Base-by-base conservation (phyloP, 768 basidiomycete genomes). In the Agaricus subrufescens region DNA sequence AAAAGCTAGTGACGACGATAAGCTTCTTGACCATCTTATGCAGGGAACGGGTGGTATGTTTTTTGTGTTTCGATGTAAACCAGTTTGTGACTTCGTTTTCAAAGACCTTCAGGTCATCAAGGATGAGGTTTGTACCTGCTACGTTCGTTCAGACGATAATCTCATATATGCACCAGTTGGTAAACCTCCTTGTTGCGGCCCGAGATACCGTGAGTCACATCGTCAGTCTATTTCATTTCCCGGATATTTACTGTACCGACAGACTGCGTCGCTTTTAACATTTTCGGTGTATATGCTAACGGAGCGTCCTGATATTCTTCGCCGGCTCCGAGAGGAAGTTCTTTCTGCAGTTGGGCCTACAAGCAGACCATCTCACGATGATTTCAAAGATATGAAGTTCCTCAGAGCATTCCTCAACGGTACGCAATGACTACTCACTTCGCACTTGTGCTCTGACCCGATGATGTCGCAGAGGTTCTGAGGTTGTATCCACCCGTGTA, bases 101-200 rank as follows among this genome's bases (percentile, higher is more conserved):
- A 30, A 46, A 66, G 71, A 73, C 51, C 51, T 57, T 4, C 65
- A 56, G 11, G 57, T 71, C 23, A 64, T 84, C n/a, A 74, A 74
- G 54, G 82, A 83, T 58, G 70, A 71, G 47, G 60, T 64, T 15
- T 4, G 54, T 46, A 19, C 25, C n/a, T 26, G 9, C 34, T 23
- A 9, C 26, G 31, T 4, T 23, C 29, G 43, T 11, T 44, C 34
- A 15, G 10, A 50, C 14, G 29, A 27, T 37, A 0, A 30, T 23
- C 46, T 57, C 4, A 58, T 57, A 29, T 40, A 25, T 40, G 49
- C 23, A 43, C 46, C 37, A 25, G 49, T 46, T 54, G 19, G 61
- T 82, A n/a, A 84, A 84, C 59, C 78, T 85, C 44, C 66, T 82
- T 15, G 71, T 85, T 25, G 82, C 83, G 23, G 81, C 80, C 8